Evolutionary conservation across 768 basidiomycete species (phyloP).

Genomic region (Chiua virens): DNA sequence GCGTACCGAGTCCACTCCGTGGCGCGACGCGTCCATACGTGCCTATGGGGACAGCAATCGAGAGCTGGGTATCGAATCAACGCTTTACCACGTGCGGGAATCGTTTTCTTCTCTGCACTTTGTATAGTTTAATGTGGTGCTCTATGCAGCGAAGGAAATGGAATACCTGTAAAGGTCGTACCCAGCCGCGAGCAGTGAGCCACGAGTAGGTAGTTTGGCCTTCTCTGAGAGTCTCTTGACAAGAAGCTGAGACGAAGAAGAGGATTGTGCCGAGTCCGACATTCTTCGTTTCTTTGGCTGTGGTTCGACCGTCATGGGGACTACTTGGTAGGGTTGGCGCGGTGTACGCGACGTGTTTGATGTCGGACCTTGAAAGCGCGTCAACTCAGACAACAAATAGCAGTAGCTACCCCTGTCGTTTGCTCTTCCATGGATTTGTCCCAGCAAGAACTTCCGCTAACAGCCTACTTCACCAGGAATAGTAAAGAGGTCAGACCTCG

Average conservation of each 20-base stretch:
- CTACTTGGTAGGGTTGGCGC: background rate
- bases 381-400: slow-evolving; percentile 35
- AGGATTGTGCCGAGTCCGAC: slow-evolving; percentile 38
- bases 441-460: slow-evolving; percentile 33
- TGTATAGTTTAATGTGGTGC: background rate
- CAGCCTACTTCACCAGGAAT: slow-evolving; percentile 23
- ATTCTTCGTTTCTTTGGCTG: slow-evolving; percentile 63
- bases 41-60: slow-evolving; percentile 89
- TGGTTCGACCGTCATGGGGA: slow-evolving; percentile 25
- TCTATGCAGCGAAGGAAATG: background rate
- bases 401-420: background rate
- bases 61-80: slow-evolving; percentile 88
- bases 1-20: slow-evolving; percentile 88
- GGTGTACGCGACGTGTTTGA: slow-evolving; percentile 16
- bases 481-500: slow-evolving; percentile 11
- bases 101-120: slow-evolving; percentile 81
- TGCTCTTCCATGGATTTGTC: slow-evolving; percentile 29
- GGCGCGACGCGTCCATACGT: slow-evolving; percentile 98
- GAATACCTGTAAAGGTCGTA: slow-evolving; percentile 90
- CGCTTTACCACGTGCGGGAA: slow-evolving; percentile 91
- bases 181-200: slow-evolving; percentile 84
- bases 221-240: slow-evolving; percentile 84
- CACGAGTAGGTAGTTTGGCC: slow-evolving; percentile 83
- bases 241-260: slow-evolving; percentile 56
- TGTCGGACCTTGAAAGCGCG: slow-evolving; percentile 38